phyloP scores from a whole-genome alignment of 2,329 filamentous ascomycete species.

The Meredithiella fracta region DNA sequence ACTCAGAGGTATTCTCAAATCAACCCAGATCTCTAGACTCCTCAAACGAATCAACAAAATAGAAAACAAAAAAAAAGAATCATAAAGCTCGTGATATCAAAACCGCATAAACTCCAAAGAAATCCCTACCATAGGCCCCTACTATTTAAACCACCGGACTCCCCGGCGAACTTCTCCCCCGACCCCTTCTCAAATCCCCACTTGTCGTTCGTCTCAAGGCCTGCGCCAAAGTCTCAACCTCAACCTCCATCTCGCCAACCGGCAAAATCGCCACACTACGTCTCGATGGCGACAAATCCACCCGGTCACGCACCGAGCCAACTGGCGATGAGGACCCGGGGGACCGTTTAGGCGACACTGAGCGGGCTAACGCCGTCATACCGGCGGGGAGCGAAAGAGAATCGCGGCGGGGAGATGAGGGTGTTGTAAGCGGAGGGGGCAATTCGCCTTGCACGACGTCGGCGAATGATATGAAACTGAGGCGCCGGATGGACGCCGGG shows the following conservation, averaged over 20 bases:
- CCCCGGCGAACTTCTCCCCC: slow-evolving; percentile 34
- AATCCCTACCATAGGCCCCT: background rate
- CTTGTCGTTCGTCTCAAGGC: slow-evolving; percentile 73
- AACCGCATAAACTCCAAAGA: background rate
- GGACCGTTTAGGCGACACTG: slow-evolving; percentile 65
- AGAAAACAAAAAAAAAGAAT: background rate
- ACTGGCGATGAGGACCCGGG: slow-evolving; percentile 66
- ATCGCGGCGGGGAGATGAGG: slow-evolving; percentile 41
- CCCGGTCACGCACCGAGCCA: slow-evolving; percentile 45
- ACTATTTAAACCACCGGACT: slow-evolving; percentile 35
- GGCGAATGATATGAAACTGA: slow-evolving; percentile 93
- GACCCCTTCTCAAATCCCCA: slow-evolving; percentile 45
- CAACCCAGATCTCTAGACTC: background rate
- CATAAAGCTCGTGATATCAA: background rate
- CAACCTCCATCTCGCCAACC: slow-evolving; percentile 44
- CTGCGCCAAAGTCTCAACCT: slow-evolving; percentile 87
- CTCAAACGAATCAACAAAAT: background rate
- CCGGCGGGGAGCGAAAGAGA: slow-evolving; percentile 49
- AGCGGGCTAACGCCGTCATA: slow-evolving; percentile 44
- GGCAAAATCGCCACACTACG: slow-evolving; percentile 38
- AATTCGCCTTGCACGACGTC: slow-evolving; percentile 85
- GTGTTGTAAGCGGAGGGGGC: slow-evolving; percentile 24
- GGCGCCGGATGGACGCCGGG: slow-evolving; percentile 53
- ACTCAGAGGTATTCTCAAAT: background rate
- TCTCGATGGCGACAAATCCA: slow-evolving; percentile 51